These are phyloP conservation scores for Leptosphaerulina australis DNA, from an alignment of 2,329 filamentous ascomycete genomes.

Conservation along the genomic window DNA sequence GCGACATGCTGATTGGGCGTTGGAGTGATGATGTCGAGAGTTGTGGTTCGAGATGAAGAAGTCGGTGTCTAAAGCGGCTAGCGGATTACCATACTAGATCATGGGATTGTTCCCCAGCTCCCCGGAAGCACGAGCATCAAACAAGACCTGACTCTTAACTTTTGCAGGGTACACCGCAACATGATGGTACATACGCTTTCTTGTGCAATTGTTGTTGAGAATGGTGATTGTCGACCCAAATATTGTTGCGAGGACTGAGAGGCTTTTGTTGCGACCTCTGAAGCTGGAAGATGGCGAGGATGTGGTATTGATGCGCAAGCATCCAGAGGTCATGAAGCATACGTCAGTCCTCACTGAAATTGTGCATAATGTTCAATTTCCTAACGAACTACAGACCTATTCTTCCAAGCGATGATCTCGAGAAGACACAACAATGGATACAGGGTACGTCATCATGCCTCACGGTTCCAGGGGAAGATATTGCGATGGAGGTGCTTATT, in stretches of 20 bases:
- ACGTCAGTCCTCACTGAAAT: constrained; percentile 49
- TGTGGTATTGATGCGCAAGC: constrained; percentile 60
- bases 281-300: constrained; percentile 57
- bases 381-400: constrained; percentile 49
- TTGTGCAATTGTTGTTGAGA: constrained; percentile 17
- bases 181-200: constrained; percentile 25
- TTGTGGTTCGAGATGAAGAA: constrained; percentile 28
- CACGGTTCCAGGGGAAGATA: background rate
- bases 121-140: constrained; percentile 26
- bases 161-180: constrained; percentile 30
- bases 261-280: constrained; percentile 62
- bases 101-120: constrained; percentile 15
- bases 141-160: constrained; percentile 20
- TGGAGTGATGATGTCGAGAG: constrained; percentile 21
- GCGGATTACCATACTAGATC: constrained; percentile 20
- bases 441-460: constrained; percentile 27
- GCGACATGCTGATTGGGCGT: constrained; percentile 32
- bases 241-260: constrained; percentile 52
- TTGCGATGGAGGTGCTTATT: too few species aligned
- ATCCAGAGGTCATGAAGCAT: constrained; percentile 68
- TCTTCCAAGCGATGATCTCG: constrained; percentile 58
- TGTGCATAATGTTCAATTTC: background rate
- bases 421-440: constrained; percentile 44
- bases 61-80: constrained; percentile 32
- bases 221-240: constrained; percentile 46